A percentile compares a stretch with the other conserved stretches of the same genome.
phyloP scores from a whole-genome alignment of 1,284 basidiomycete species.

The Ceratobasidium theobromae region DNA sequence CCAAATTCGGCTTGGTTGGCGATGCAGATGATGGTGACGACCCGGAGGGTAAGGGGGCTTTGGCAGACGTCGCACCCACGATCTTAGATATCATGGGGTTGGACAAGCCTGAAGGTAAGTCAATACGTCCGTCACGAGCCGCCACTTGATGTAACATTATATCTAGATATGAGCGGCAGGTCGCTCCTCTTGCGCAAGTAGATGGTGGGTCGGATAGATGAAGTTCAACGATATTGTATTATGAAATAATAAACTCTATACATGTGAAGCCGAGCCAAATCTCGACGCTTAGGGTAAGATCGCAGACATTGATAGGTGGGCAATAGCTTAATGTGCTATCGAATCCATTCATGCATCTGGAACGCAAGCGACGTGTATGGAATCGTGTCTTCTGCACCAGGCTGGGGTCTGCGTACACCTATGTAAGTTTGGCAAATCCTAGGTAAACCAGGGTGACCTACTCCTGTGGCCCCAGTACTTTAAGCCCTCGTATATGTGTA shows the following conservation, averaged over 20 bases:
- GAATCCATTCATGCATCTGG: constrained; percentile 76
- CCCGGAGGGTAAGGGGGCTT: constrained; percentile 65
- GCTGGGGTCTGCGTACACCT: constrained; percentile 48
- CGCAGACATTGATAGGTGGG: too few relatives aligned
- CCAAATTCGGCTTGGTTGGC: constrained; percentile 51
- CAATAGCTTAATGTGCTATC: constrained; percentile 54
- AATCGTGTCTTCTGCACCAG: constrained; percentile 63
- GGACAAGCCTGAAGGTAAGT: constrained; percentile 57
- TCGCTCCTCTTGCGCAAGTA: constrained; percentile 51
- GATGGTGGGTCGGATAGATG: not conserved
- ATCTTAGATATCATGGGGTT: constrained; percentile 73
- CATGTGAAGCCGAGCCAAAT: too few relatives aligned
- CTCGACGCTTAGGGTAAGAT: too few relatives aligned
- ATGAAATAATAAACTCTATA: too few relatives aligned
- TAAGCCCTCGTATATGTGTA: constrained; percentile 91
- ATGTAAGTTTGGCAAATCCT: not conserved
- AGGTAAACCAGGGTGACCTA: constrained; percentile 46
- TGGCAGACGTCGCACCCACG: constrained; percentile 88
- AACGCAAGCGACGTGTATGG: constrained; percentile 64
- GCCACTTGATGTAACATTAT: constrained; percentile 6
- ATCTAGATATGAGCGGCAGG: constrained; percentile 61
- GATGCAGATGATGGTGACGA: constrained; percentile 47
- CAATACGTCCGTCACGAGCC: not conserved
- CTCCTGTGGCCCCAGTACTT: constrained; percentile 82
- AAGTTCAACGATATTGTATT: too few relatives aligned